Evolutionary conservation across 768 basidiomycete species (phyloP), one percentile per base, ranked within the genome.

Genomic region (Psilocybe azurescens): DNA sequence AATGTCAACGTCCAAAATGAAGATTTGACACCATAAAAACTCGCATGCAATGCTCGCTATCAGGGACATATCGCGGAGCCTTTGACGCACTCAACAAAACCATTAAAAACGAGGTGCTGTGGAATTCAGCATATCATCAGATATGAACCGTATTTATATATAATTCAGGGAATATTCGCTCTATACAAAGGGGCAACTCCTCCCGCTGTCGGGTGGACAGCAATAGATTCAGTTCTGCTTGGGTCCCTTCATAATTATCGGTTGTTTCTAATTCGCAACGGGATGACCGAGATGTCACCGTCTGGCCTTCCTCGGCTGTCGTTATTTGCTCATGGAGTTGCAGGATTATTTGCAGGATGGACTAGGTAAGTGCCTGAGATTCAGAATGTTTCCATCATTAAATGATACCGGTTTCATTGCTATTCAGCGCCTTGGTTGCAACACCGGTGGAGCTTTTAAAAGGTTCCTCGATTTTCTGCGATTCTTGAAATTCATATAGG

Each of bases 371-470:
- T 56, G n/a, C 47, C 38, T 56, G 32, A 58, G 57, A 53, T 56
- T 41, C 41, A 7, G 46, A 49, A 50, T 46, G 13, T 59, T 50
- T 33, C 39, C 56, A 30, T 58, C 46, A 14, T 65, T 48, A 51
- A 59, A 28, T 62, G 32, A 50, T 47, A 51, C 63, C 59, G 61
- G 20, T 38, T 53, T 60, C 51, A 64, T 39, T 33, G 59, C 61
- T 60, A 48, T 56, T 56, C 33, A 91, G 90, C 68, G 85, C 90
- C 11, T 59, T 88, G 16, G 74, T 93, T 29, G 90, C 92, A 5
- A 91, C 90, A 13, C 91, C 92, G 1, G 83, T 93, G 39, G 93
- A 94, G 72, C 81, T 88, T 57, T 77, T 94, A 62, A 94, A 94
- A 83, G 87, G 88, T 82, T 50, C 49, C 61, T 3, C 32, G 30